Percentiles rank a stretch among this genome's conserved stretches.
Conservation (phyloP, 2,329 filamentous ascomycete species). For the Pseudocercospora cruenta region DNA sequence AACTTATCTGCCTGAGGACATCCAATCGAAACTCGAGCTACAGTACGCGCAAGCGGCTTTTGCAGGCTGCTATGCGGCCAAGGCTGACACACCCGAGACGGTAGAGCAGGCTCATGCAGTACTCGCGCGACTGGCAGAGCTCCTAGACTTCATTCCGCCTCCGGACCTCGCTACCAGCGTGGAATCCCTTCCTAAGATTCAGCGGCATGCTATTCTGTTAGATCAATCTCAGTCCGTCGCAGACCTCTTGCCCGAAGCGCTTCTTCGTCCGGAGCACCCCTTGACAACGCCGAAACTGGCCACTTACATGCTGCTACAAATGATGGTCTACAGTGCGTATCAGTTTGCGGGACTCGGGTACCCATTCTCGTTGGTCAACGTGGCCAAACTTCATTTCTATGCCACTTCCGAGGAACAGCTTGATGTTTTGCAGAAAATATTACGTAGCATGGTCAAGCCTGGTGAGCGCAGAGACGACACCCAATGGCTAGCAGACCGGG, state of each 20-base stretch:
- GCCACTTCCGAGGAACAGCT: conserved; percentile 68
- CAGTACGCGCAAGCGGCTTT: conserved; percentile 70
- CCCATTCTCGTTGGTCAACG: conserved; percentile 45
- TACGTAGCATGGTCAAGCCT: conserved; percentile 55
- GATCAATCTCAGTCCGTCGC: conserved; percentile 35
- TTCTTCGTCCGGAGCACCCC: conserved; percentile 64
- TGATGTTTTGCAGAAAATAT: conserved; percentile 60
- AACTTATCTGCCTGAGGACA: conserved; percentile 62
- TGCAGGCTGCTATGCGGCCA: conserved; percentile 69
- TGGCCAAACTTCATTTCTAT: conserved; percentile 65
- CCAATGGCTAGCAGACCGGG: conserved; percentile 65
- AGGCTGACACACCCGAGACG: conserved; percentile 61
- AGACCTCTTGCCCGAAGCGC: conserved; percentile 45
- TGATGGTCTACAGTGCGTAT: conserved; percentile 59
- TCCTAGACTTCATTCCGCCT: conserved; percentile 64
- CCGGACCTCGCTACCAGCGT: conserved; percentile 50
- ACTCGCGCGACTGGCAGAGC: conserved; percentile 60
- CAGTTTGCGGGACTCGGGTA: conserved; percentile 48
- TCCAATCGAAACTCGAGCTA: conserved; percentile 62
- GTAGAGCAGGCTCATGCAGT: conserved; percentile 65
- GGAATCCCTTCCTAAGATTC: conserved; percentile 48
- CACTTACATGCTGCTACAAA: conserved; percentile 64
- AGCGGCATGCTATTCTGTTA: conserved; percentile 41
- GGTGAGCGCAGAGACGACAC: conserved; percentile 59
- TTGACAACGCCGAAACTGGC: conserved; percentile 64